Evolutionary conservation across 139 green algal species (phyloP).

Genomic region (Yamagishiella unicocca): DNA sequence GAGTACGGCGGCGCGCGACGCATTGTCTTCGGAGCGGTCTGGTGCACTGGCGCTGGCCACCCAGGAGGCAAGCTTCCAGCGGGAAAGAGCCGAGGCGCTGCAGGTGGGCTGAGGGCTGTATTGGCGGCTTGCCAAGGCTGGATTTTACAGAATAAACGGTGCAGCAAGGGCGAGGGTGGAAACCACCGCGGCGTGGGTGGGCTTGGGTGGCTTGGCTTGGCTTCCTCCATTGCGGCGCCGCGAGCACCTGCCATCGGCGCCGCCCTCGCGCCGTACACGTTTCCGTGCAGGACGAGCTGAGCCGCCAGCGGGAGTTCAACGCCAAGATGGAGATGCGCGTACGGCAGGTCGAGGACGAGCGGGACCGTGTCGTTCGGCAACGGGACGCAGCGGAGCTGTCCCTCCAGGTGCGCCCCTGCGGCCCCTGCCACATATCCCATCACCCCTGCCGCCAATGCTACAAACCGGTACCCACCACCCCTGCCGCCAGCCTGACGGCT

Average conservation of each 20-base stretch:
- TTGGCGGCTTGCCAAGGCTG: too few relatives aligned
- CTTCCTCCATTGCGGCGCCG: too few relatives aligned
- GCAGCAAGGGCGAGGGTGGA: too few relatives aligned
- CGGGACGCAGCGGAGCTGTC: conserved; percentile 21
- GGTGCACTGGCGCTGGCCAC: background rate
- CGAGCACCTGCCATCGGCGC: too few relatives aligned
- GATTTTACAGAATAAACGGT: too few relatives aligned
- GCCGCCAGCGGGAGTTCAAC: background rate
- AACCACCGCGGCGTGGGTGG: too few relatives aligned
- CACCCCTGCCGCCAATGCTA: too few relatives aligned
- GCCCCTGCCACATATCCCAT: too few relatives aligned
- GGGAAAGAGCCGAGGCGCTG: background rate
- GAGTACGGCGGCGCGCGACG: background rate
- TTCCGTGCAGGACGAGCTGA: conserved; percentile 23
- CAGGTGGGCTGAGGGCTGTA: conserved; percentile 1
- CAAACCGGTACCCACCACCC: too few relatives aligned
- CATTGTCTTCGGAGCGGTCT: background rate
- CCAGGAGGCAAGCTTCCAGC: conserved; percentile 16
- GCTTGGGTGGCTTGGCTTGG: too few relatives aligned
- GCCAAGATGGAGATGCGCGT: background rate
- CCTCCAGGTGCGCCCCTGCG: conserved; percentile 27
- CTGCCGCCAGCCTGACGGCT: too few relatives aligned
- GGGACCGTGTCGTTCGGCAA: conserved; percentile 7
- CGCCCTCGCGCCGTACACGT: too few relatives aligned
- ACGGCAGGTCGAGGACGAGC: conserved; percentile 32